Conservation (phyloP, 306 rosid genomes). For the Prunus persica region Prunus_persica_NCBIv2 NC_034009.1:34388001-34388500, state of each 20-base stretch:
- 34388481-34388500: slow-evolving; percentile 45
- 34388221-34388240: slow-evolving; percentile 47
- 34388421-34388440: slow-evolving; percentile 30
- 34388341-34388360: slow-evolving; percentile 31
- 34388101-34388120: slow-evolving; percentile 29
- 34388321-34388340: slow-evolving; percentile 17
- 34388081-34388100: slow-evolving; percentile 19
- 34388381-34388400: slow-evolving; percentile 31
- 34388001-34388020: slow-evolving; percentile 27
- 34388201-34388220: slow-evolving; percentile 33
- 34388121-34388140: slow-evolving; percentile 22
- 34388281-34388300: slow-evolving; percentile 9
- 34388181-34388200: slow-evolving; percentile 37
- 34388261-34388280: background rate
- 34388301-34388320: slow-evolving; percentile 37
- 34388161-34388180: slow-evolving; percentile 21
- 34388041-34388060: slow-evolving; percentile 20
- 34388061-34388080: slow-evolving; percentile 20
- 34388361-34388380: slow-evolving; percentile 32
- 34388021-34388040: slow-evolving; percentile 27
- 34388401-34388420: slow-evolving; percentile 35
- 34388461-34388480: slow-evolving; percentile 35
- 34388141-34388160: slow-evolving; percentile 21
- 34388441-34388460: slow-evolving; percentile 34
- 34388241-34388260: slow-evolving; percentile 4